Evolutionary conservation across 164 flowering plant genomes (phyloP).

Genomic region (Protea cynaroides): DNA sequence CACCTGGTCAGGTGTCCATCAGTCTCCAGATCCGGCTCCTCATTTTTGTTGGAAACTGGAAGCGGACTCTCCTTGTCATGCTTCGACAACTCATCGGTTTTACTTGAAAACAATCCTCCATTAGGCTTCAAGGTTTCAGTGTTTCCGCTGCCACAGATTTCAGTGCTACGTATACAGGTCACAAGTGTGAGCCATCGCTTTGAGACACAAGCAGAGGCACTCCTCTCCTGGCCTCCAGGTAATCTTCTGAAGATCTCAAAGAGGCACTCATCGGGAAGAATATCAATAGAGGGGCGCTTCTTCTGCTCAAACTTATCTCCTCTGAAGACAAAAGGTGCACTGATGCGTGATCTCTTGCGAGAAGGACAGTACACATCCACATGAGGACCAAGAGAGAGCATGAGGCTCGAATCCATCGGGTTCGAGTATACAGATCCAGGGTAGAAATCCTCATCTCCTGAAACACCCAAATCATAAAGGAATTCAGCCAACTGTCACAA

Average conservation of each 20-base stretch:
- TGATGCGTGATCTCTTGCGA: constrained; percentile 33
- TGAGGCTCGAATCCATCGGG: constrained; percentile 22
- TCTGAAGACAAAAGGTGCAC: constrained; percentile 28
- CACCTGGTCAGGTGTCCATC: constrained; percentile 62
- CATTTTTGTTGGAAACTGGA: constrained; percentile 4
- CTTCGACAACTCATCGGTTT: constrained; percentile 4
- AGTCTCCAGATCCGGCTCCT: constrained; percentile 22
- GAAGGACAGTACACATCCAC: constrained; percentile 34
- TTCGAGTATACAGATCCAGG: constrained; percentile 18
- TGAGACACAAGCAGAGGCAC: constrained; percentile 64
- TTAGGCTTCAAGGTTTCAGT: constrained; percentile 7
- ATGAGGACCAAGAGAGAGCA: constrained; percentile 21
- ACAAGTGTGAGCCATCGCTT: constrained; percentile 70
- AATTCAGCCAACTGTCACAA: not conserved
- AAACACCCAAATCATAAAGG: constrained; percentile 1
- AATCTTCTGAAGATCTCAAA: constrained; percentile 68
- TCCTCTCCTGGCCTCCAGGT: constrained; percentile 49
- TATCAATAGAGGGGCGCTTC: constrained; percentile 48
- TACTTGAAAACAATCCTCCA: not conserved
- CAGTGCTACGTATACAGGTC: constrained; percentile 41
- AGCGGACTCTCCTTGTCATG: constrained; percentile 6
- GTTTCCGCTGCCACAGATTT: constrained; percentile 21
- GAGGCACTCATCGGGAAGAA: constrained; percentile 75
- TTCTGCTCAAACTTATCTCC: constrained; percentile 28
- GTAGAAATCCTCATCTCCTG: constrained; percentile 30